phyloP scores from a whole-genome alignment of 208 protist genomes.

The Strigomonas culicis region DNA sequence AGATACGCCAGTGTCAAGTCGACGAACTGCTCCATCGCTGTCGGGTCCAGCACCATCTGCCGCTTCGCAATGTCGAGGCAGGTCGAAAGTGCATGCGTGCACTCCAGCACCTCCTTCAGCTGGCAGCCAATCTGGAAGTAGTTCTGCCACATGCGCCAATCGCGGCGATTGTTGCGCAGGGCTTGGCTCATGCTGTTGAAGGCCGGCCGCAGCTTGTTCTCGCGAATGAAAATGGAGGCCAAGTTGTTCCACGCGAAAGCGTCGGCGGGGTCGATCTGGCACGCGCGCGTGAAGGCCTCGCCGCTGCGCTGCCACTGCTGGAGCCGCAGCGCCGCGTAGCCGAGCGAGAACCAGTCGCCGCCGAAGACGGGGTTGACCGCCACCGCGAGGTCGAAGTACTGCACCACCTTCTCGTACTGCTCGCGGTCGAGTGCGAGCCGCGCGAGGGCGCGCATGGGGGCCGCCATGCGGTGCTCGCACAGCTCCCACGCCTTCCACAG shows the following conservation, averaged over 20 bases:
- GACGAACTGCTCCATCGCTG: slow-evolving; percentile 66
- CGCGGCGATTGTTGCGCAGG: slow-evolving; percentile 74
- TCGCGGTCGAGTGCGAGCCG: slow-evolving; percentile 79
- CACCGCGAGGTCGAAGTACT: slow-evolving; percentile 89
- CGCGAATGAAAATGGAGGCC: slow-evolving; percentile 73
- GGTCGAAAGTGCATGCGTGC: slow-evolving; percentile 79
- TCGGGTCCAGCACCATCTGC: slow-evolving; percentile 51
- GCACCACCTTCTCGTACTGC: slow-evolving; percentile 79
- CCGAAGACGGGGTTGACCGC: slow-evolving; percentile 87
- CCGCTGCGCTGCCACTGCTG: slow-evolving; percentile 64
- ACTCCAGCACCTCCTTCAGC: slow-evolving; percentile 80
- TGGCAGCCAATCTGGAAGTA: slow-evolving; percentile 87
- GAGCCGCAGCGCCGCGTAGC: slow-evolving; percentile 76
- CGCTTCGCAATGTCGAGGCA: slow-evolving; percentile 76
- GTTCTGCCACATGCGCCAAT: slow-evolving; percentile 93
- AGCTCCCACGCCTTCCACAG: slow-evolving; percentile 92
- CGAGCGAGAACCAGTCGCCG: slow-evolving; percentile 90
- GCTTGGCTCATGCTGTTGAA: slow-evolving; percentile 91
- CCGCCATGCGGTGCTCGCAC: slow-evolving; percentile 70
- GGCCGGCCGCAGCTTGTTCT: slow-evolving; percentile 73
- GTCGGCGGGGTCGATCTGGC: slow-evolving; percentile 87
- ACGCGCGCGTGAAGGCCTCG: slow-evolving; percentile 88
- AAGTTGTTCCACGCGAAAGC: slow-evolving; percentile 92
- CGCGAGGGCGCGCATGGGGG: slow-evolving; percentile 86
- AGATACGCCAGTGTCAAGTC: slow-evolving; percentile 78